Percentiles rank a stretch among this genome's conserved stretches.
phyloP scores from a whole-genome alignment of 177 flowering plant genomes.

The Vitis hybrid region DNA sequence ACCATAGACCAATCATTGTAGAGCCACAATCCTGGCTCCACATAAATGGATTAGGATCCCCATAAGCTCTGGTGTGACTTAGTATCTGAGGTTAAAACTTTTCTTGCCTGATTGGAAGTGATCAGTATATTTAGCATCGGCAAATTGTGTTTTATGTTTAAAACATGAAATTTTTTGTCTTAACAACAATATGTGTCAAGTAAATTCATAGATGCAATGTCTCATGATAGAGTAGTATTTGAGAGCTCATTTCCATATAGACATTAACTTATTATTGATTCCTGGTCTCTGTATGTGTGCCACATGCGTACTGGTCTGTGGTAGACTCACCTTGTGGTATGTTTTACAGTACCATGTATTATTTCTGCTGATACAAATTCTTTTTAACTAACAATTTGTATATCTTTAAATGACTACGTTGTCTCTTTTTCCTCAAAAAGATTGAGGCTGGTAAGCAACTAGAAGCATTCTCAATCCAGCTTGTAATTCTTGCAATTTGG shows the following conservation, averaged over 20 bases:
- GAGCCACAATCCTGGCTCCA: too few species aligned
- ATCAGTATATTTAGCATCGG: not conserved
- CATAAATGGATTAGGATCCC: too few species aligned
- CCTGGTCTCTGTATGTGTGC: not conserved
- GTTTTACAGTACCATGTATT: not conserved
- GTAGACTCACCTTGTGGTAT: not conserved
- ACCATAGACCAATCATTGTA: too few species aligned
- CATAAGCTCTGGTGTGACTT: too few species aligned
- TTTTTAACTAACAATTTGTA: not conserved
- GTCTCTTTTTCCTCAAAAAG: constrained; percentile 29
- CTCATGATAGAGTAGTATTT: not conserved
- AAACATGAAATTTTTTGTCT: not conserved
- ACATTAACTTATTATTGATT: not conserved
- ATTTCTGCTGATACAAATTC: not conserved
- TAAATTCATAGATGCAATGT: not conserved
- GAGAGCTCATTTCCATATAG: not conserved
- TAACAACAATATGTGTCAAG: not conserved
- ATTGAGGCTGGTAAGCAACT: constrained; percentile 54
- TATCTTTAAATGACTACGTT: not conserved
- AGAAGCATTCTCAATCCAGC: constrained; percentile 95
- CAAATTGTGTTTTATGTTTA: not conserved
- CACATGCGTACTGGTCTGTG: not conserved
- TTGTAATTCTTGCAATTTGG: constrained; percentile 93
- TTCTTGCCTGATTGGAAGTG: not conserved
- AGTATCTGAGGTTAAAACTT: too few species aligned